Base-by-base conservation (phyloP, 306 rosid genomes). In the Acacia melanoxylon region DNA sequence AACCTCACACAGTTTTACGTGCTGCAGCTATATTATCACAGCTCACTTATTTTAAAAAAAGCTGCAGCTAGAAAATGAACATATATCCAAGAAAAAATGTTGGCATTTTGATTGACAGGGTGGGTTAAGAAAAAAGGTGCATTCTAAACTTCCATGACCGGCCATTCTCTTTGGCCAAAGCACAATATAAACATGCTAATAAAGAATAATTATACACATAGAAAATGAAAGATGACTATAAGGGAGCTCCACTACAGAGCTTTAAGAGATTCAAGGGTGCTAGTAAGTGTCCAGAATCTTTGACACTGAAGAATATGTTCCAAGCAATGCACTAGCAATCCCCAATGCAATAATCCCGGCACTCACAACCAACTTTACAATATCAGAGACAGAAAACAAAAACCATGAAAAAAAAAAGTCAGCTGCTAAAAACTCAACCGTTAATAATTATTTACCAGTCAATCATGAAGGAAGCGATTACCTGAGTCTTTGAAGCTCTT, bases 401-500 rank as follows among this genome's bases (percentile, higher is more conserved):
- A 19, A 4, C 24, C 13, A 1, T 4, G 2, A 61, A 11, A n/a
- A 7, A 13, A 48, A 15, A n/a, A 6, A 19, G 27, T 68, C 48
- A 68, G 72, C 27, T 17, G 19, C 46, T 41, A 68, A n/a, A 9
- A 68, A 4, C 4, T n/a, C 0, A 41, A n/a, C 15, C 31, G n/a
- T 41, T 0, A 22, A 22, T 0, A 22, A 22, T 58, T 58, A 58
- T 22, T 58, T 58, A n/a, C 31, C 65, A 22, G 15, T 58, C 3
- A 41, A 41, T 45, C 6, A 14, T 15, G 41, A 3, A 31, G 16
- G 70, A 19, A 20, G 8, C 44, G 6, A 10, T 69, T 83, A 90
- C 97, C 91, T 93, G 92, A 63, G 83, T 70, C 1, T 22, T 85
- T 67, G 98, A 82, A 74, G 98, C 94, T 48, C 84, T 90, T 35